These are phyloP conservation scores for Trypanosoma cruzi DNA, from an alignment of 208 protist species.

Conservation along the genomic window DNA sequence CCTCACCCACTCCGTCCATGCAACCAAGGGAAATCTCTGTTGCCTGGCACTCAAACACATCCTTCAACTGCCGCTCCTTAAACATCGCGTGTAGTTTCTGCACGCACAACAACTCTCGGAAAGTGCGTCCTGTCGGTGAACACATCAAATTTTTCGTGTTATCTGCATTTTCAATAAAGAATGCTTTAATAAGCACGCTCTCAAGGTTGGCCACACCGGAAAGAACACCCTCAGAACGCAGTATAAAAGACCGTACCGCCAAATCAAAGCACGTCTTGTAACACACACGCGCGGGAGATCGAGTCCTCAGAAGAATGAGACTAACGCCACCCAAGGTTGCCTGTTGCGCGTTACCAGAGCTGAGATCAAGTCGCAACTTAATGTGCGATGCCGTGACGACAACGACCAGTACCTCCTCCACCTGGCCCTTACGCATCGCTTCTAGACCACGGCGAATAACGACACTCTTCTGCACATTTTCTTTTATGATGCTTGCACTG, in stretches of 20 bases:
- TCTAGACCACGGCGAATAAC: slow-evolving; percentile 7
- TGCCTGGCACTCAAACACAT: slow-evolving; percentile 80
- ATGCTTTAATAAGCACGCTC: slow-evolving; percentile 45
- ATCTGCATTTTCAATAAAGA: slow-evolving; percentile 62
- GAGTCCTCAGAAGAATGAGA: slow-evolving; percentile 32
- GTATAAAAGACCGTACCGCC: slow-evolving; percentile 25
- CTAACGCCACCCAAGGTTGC: slow-evolving; percentile 44
- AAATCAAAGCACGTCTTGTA: slow-evolving; percentile 33
- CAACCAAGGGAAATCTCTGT: slow-evolving; percentile 37
- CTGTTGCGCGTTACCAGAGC: slow-evolving; percentile 74
- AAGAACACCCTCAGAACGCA: slow-evolving; percentile 82
- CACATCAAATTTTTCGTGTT: slow-evolving; percentile 39
- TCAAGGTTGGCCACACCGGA: slow-evolving; percentile 64
- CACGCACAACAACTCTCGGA: slow-evolving; percentile 51
- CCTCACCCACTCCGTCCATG: slow-evolving; percentile 80
- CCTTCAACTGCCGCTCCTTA: slow-evolving; percentile 90
- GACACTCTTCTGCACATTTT: slow-evolving; percentile 21
- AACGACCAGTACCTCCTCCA: slow-evolving; percentile 31
- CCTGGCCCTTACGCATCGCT: not conserved
- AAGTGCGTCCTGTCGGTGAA: slow-evolving; percentile 64
- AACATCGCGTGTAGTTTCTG: slow-evolving; percentile 62
- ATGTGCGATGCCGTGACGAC: slow-evolving; percentile 46
- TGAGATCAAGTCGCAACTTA: slow-evolving; percentile 65
- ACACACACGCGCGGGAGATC: slow-evolving; percentile 19
- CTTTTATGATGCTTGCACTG: slow-evolving; percentile 29